These are phyloP conservation scores for Colletotrichum sp. DNA, from an alignment of 2,329 filamentous ascomycete species.

Conservation along the genomic window DNA sequence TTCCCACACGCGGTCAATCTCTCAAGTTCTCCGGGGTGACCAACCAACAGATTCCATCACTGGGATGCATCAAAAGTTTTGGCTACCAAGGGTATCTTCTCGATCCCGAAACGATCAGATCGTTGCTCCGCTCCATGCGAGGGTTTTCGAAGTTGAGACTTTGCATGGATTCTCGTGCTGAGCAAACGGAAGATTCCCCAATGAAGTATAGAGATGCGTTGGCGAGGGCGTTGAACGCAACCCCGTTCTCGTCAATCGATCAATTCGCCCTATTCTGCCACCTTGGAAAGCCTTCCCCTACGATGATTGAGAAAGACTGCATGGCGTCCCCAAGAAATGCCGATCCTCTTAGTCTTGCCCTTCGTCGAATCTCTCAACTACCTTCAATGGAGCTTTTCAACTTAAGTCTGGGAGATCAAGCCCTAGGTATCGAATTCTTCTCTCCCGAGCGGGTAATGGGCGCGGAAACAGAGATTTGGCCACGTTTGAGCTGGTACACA, in stretches of 20 bases:
- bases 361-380: background rate
- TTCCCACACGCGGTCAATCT: background rate
- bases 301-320: background rate
- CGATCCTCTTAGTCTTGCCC: background rate
- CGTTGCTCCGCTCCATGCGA: background rate
- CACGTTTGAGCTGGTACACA: rapidly evolving
- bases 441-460: rapidly evolving
- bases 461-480: background rate
- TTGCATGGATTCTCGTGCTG: background rate
- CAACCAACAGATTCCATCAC: background rate
- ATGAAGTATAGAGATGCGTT: background rate
- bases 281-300: background rate
- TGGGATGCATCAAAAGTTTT: background rate
- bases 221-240: background rate
- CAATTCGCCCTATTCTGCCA: background rate
- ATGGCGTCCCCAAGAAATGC: background rate
- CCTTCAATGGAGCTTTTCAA: background rate
- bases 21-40: background rate
- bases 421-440: background rate
- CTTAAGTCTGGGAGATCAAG: background rate
- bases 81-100: background rate
- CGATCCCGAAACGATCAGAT: background rate
- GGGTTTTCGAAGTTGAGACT: background rate
- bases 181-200: background rate
- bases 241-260: background rate